Conservation (phyloP, 139 green algal genomes). For the Chlamydomonas applanata region DNA sequence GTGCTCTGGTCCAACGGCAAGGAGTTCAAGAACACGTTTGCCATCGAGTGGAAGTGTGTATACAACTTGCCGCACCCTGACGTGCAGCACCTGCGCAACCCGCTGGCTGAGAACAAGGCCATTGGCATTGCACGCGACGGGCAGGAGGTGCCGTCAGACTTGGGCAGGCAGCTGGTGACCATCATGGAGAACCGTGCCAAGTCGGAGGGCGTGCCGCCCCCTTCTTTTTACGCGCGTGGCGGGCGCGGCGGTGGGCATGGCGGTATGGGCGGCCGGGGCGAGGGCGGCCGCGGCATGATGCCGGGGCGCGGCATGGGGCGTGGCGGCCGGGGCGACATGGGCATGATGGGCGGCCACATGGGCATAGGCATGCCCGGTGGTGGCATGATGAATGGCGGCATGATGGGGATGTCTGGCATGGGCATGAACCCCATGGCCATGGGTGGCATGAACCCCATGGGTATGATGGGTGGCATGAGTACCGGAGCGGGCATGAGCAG, state of each 20-base stretch:
- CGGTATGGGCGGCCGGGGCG: neutral
- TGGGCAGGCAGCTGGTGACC: slow-evolving; percentile 53
- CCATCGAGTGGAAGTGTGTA: slow-evolving; percentile 60
- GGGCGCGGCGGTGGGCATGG: neutral
- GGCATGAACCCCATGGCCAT: slow-evolving; percentile 17
- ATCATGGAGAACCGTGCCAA: slow-evolving; percentile 57
- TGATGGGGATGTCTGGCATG: slow-evolving; percentile 11
- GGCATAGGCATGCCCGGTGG: neutral
- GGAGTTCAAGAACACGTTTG: slow-evolving; percentile 48
- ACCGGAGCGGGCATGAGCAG: neutral
- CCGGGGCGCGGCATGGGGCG: slow-evolving; percentile 1
- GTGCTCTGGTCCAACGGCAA: slow-evolving; percentile 35
- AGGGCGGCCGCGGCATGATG: neutral
- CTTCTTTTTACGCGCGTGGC: slow-evolving; percentile 13
- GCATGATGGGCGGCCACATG: neutral
- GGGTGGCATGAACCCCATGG: slow-evolving; percentile 37
- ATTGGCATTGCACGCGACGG: slow-evolving; percentile 62
- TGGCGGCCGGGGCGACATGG: slow-evolving; percentile 1
- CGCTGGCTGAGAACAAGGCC: slow-evolving; percentile 65
- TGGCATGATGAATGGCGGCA: slow-evolving; percentile 1
- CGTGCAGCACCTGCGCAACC: slow-evolving; percentile 56
- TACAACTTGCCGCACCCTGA: slow-evolving; percentile 47
- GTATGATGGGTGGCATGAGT: slow-evolving; percentile 29
- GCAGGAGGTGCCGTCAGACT: slow-evolving; percentile 59
- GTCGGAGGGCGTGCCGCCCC: slow-evolving; percentile 17